A percentile compares a stretch with the other conserved stretches of the same genome.
phyloP scores from a whole-genome alignment of 2,329 filamentous ascomycete species.

The Pseudogymnoascus sp. region DNA sequence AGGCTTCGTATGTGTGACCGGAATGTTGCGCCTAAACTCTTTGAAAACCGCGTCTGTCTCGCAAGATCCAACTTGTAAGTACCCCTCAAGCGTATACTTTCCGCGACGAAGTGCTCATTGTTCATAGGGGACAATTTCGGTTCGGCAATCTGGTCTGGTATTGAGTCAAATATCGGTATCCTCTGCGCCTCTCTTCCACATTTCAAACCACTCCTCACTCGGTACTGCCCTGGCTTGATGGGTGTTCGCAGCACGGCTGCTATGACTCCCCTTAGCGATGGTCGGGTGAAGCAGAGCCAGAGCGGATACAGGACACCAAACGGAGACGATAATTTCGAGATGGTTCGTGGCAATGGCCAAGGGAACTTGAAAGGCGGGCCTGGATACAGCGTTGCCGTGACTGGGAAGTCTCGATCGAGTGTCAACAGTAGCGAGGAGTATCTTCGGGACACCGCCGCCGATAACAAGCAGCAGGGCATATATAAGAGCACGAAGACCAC shows the following conservation, averaged over 20 bases:
- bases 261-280: slow-evolving; percentile 2
- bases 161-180: slow-evolving; percentile 1
- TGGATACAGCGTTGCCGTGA: slow-evolving; percentile 4
- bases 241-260: not conserved
- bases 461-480: not conserved
- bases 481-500: slow-evolving; percentile 3
- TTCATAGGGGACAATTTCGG: slow-evolving; percentile 2
- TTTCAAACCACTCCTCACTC: not conserved
- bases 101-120: not conserved
- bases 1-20: slow-evolving; percentile 19
- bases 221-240: slow-evolving; percentile 3
- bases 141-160: slow-evolving; percentile 1
- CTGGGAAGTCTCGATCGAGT: not conserved
- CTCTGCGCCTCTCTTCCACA: not conserved
- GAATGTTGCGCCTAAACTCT: slow-evolving; percentile 15
- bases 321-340: not conserved
- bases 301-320: slow-evolving; percentile 1
- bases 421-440: not conserved
- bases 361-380: not conserved
- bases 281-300: not conserved
- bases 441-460: not conserved
- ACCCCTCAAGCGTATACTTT: not conserved
- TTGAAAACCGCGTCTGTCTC: slow-evolving; percentile 11
- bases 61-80: slow-evolving; percentile 11
- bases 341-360: not conserved